These are phyloP conservation scores for Amphirosellinia nigrospora DNA, from an alignment of 495 filamentous ascomycete species.

Conservation along the genomic window DNA sequence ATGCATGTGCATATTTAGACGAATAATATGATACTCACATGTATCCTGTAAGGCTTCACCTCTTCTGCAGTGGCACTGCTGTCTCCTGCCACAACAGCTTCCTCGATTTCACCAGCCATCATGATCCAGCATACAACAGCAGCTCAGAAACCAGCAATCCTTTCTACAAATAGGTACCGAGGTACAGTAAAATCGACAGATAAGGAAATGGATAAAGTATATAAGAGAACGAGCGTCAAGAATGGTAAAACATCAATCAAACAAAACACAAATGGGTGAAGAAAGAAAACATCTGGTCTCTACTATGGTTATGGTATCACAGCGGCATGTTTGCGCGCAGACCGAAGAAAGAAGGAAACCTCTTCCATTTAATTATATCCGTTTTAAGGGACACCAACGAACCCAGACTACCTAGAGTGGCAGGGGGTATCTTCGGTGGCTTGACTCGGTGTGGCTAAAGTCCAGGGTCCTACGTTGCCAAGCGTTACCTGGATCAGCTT, in stretches of 20 bases:
- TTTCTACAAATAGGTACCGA: background rate
- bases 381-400: conserved; percentile 36
- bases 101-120: conserved; percentile 33
- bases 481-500: conserved; percentile 6
- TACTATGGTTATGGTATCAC: background rate
- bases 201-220: background rate
- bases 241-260: conserved; percentile 22
- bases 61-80: conserved; percentile 40
- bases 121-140: conserved; percentile 26
- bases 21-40: conserved; percentile 43
- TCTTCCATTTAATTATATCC: conserved; percentile 36
- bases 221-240: conserved; percentile 28
- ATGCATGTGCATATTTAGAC: background rate
- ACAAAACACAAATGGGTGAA: conserved; percentile 23
- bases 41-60: conserved; percentile 56
- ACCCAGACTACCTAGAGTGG: background rate
- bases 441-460: conserved; percentile 44
- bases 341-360: background rate
- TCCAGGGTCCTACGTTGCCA: conserved; percentile 12
- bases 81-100: conserved; percentile 28
- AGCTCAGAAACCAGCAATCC: conserved; percentile 18
- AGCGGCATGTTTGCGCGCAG: conserved; percentile 1
- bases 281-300: background rate
- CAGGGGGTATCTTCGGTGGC: conserved; percentile 30
- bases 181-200: background rate